Conservation (phyloP, 2,329 filamentous ascomycete species). For the Sphaerulina musiva region DNA sequence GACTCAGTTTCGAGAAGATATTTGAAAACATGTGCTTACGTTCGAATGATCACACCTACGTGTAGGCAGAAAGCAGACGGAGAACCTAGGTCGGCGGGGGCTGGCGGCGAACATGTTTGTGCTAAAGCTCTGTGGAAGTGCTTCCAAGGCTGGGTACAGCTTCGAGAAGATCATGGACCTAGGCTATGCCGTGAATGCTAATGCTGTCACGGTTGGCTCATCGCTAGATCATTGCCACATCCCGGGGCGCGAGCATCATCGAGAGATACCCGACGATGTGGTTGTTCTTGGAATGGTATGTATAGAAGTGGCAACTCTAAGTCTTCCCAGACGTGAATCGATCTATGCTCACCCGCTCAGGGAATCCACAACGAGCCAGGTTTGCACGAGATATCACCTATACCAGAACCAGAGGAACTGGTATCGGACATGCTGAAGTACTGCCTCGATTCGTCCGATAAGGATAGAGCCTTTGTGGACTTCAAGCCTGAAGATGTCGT, state of each 20-base stretch:
- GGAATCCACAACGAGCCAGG: slow-evolving; percentile 50
- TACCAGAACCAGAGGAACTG: slow-evolving; percentile 45
- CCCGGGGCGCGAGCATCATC: slow-evolving; percentile 46
- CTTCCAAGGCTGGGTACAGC: slow-evolving; percentile 40
- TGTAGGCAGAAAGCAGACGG: slow-evolving; percentile 40
- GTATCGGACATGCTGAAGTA: slow-evolving; percentile 45
- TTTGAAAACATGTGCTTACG: background rate
- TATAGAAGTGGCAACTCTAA: background rate
- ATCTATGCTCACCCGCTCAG: background rate
- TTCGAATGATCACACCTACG: background rate
- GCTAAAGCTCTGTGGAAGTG: slow-evolving; percentile 43
- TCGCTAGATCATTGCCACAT: slow-evolving; percentile 50
- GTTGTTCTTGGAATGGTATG: slow-evolving; percentile 39
- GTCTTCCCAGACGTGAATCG: too few relatives aligned
- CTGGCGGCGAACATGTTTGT: slow-evolving; percentile 46
- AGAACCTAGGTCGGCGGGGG: slow-evolving; percentile 45
- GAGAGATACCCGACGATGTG: slow-evolving; percentile 34
- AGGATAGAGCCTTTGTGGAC: slow-evolving; percentile 45
- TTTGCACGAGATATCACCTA: slow-evolving; percentile 41
- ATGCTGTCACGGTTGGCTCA: slow-evolving; percentile 47
- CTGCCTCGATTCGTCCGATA: slow-evolving; percentile 44
- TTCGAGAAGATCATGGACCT: slow-evolving; percentile 42
- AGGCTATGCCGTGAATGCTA: slow-evolving; percentile 40
- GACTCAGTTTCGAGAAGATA: background rate
- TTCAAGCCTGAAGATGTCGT: slow-evolving; percentile 43